Base-by-base conservation (phyloP, 2,329 filamentous ascomycete genomes). In the Trichoderma pleuroti region DNA sequence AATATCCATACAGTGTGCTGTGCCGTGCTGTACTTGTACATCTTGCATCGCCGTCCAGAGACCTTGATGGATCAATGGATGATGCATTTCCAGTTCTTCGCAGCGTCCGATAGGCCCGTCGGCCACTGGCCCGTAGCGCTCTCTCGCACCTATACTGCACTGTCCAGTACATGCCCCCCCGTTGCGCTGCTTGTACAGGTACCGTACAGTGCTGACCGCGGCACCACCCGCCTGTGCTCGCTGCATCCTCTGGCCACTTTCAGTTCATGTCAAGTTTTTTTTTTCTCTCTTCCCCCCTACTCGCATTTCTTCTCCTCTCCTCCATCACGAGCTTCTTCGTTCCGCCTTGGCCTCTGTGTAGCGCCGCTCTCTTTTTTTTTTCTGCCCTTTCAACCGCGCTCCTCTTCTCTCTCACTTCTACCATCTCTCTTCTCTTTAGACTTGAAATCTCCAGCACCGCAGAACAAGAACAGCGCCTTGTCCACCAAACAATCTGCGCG, bases 121-220 rank as follows among this genome's bases (percentile, higher is more conserved):
- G 34, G 56, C 32, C 56, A 60, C 61, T 60, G 39, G 28, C n/a
- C 28, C 11, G 21, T 14, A 60, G 28, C 28, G 26, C 5, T 18
- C 11, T 24, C 16, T 7, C 52, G 32, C n/a, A n/a, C n/a, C n/a
- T n/a, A n/a, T 34, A 61, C 42, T 52, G 62, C 54, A 49, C 42
- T 52, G 16, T 21, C 5, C 26, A 4, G 26, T 28, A 28, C 26
- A 5, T 28, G 26, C 26, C 26, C 18, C 32, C 56, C 34, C 34
- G 12, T 36, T 36, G 11, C 9, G 30, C 56, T n/a, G 10, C 56
- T 36, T 24, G 57, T 61, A 61, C 12, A 24, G n/a, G 60, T 64
- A 70, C 59, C 34, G 60, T 56, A 61, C 49, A 21, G n/a, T 59
- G 52, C 67, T 70, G 67, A 63, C 67, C 67, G 36, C 60, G 56